Percentiles rank a stretch among this genome's conserved stretches.
Evolutionary conservation across 2,329 filamentous ascomycete genomes (phyloP).

Genomic region (Corniculantispora saksenae): DNA sequence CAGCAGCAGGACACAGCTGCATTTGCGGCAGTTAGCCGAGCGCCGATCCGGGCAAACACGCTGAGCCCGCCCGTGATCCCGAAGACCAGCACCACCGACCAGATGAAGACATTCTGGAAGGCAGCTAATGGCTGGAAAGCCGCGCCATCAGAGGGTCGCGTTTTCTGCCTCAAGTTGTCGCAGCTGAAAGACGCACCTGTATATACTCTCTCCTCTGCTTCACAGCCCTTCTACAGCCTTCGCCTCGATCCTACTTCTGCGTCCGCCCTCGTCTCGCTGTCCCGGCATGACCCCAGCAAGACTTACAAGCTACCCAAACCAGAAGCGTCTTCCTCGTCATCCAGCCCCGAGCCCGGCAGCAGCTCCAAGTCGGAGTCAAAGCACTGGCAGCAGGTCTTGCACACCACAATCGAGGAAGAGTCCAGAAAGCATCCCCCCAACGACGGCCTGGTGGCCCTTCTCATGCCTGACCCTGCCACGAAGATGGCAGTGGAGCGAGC

Average conservation of each 20-base stretch:
- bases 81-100: slow-evolving; percentile 56
- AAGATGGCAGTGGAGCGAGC: slow-evolving; percentile 63
- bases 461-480: slow-evolving; percentile 67
- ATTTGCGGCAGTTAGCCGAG: neutral
- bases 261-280: slow-evolving; percentile 61
- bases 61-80: slow-evolving; percentile 47
- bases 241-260: slow-evolving; percentile 64
- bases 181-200: slow-evolving; percentile 62
- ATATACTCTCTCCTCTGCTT: slow-evolving; percentile 63
- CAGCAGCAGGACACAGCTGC: neutral
- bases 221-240: slow-evolving; percentile 68
- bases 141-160: slow-evolving; percentile 56
- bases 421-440: slow-evolving; percentile 54
- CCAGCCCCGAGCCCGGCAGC: slow-evolving; percentile 27
- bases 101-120: slow-evolving; percentile 68
- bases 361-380: slow-evolving; percentile 40
- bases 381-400: slow-evolving; percentile 59
- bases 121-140: slow-evolving; percentile 70
- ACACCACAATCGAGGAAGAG: slow-evolving; percentile 59
- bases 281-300: slow-evolving; percentile 61
- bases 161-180: slow-evolving; percentile 59
- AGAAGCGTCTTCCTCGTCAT: slow-evolving; percentile 29
- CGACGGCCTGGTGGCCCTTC: slow-evolving; percentile 65
- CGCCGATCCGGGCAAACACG: neutral
- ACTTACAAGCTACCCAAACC: slow-evolving; percentile 48